These are phyloP conservation scores for Thermomyces lanuginosus DNA, from an alignment of 2,329 filamentous ascomycete genomes.

Conservation along the genomic window DNA sequence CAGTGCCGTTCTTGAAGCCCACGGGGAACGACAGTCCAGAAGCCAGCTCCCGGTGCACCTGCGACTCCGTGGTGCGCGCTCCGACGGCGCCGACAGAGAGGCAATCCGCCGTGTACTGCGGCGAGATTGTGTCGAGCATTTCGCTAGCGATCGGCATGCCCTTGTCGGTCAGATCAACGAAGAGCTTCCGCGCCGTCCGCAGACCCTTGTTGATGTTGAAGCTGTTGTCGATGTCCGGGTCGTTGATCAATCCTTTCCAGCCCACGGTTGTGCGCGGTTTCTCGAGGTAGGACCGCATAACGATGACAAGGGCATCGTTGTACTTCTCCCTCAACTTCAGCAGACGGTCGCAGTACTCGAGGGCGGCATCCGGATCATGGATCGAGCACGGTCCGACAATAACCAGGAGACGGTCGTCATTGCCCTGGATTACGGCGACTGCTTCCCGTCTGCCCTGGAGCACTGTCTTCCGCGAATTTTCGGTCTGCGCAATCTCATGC, in stretches of 20 bases:
- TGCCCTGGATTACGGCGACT: conserved; percentile 44
- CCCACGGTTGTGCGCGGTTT: conserved; percentile 96
- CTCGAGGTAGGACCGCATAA: conserved; percentile 97
- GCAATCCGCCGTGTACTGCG: conserved; percentile 87
- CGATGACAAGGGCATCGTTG: conserved; percentile 73
- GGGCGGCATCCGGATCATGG: conserved; percentile 77
- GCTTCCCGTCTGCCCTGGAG: conserved; percentile 44
- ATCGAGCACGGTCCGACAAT: conserved; percentile 94
- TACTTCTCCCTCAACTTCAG: conserved; percentile 73
- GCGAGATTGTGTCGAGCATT: conserved; percentile 96
- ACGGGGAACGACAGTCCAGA: conserved; percentile 92
- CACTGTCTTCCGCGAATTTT: conserved; percentile 35
- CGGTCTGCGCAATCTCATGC: conserved; percentile 56
- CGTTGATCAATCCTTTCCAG: conserved; percentile 98
- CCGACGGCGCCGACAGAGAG: conserved; percentile 85
- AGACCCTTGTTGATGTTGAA: conserved; percentile 99
- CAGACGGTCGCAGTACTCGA: conserved; percentile 82
- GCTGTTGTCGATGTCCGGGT: conserved; percentile 93
- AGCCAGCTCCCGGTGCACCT: conserved; percentile 86
- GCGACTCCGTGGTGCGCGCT: conserved; percentile 89
- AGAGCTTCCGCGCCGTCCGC: conserved; percentile 70
- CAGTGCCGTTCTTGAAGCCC: conserved; percentile 98
- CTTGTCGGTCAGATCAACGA: conserved; percentile 75
- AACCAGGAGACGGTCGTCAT: conserved; percentile 49
- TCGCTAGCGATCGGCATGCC: conserved; percentile 95